Evolutionary conservation across 2,329 filamentous ascomycete species (phyloP).

Genomic region (Niveomyces coronatus): DNA sequence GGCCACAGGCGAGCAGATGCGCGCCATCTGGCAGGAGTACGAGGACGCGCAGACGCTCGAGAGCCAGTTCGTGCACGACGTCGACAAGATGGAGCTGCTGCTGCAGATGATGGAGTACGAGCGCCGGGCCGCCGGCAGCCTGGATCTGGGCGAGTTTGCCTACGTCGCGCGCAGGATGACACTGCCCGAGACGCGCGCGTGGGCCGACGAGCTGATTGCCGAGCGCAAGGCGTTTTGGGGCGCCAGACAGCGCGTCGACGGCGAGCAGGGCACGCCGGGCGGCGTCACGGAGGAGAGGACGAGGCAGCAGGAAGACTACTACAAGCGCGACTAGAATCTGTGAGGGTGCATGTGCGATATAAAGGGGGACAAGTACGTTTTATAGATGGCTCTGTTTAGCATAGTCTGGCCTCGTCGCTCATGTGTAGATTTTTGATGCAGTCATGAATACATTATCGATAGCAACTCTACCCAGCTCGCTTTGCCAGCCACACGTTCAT

Average conservation of each 20-base stretch:
- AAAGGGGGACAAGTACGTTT: not conserved
- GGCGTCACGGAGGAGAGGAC: slow-evolving; percentile 26
- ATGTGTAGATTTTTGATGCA: no score
- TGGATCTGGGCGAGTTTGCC: slow-evolving; percentile 80
- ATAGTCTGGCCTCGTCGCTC: no score
- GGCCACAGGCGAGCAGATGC: slow-evolving; percentile 59
- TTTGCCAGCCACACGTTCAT: no score
- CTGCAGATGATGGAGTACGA: slow-evolving; percentile 97
- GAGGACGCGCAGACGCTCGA: slow-evolving; percentile 79
- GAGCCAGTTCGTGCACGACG: slow-evolving; percentile 84
- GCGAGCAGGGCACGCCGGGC: slow-evolving; percentile 30
- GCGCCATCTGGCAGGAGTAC: slow-evolving; percentile 86
- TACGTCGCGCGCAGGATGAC: slow-evolving; percentile 65
- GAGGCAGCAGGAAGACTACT: slow-evolving; percentile 40
- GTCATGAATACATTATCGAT: no score
- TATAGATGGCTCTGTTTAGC: no score
- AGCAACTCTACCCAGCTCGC: no score
- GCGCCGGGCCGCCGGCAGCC: slow-evolving; percentile 49
- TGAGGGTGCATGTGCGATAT: not conserved
- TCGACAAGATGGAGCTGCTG: slow-evolving; percentile 93
- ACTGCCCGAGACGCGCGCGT: slow-evolving; percentile 67
- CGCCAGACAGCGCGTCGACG: slow-evolving; percentile 34
- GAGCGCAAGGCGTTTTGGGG: slow-evolving; percentile 71
- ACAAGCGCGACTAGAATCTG: slow-evolving; percentile 21
- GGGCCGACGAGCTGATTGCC: slow-evolving; percentile 65